phyloP scores from a whole-genome alignment of 495 filamentous ascomycete species.

The Saxispiralis lemnorum region DNA sequence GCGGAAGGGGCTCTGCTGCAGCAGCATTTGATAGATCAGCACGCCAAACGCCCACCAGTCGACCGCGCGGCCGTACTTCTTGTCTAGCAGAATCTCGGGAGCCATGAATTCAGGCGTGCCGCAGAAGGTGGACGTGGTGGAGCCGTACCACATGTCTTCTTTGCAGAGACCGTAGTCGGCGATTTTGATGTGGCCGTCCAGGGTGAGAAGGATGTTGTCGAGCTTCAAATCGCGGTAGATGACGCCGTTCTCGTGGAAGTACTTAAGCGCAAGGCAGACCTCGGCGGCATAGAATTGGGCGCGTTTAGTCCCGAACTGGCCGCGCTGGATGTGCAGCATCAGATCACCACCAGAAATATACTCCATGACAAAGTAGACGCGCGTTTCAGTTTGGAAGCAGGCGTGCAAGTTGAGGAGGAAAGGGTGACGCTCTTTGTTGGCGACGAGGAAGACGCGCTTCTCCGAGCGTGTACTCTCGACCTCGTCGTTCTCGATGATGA shows the following conservation, averaged over 20 bases:
- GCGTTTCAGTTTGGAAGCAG: slow-evolving; percentile 97
- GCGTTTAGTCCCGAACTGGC: slow-evolving; percentile 85
- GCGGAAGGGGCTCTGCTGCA: slow-evolving; percentile 96
- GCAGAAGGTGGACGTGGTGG: slow-evolving; percentile 94
- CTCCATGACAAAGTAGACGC: slow-evolving; percentile 99
- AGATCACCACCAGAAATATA: slow-evolving; percentile 98
- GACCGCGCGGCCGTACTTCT: slow-evolving; percentile 96
- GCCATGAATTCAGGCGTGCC: slow-evolving; percentile 99
- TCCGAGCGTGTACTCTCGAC: slow-evolving; percentile 98
- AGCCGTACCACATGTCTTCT: slow-evolving; percentile 98
- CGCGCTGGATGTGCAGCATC: slow-evolving; percentile 96
- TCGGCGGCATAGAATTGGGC: slow-evolving; percentile 98
- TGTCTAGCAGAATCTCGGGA: slow-evolving; percentile 95
- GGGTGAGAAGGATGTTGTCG: slow-evolving; percentile 89
- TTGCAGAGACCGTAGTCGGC: slow-evolving; percentile 98
- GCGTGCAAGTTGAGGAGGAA: slow-evolving; percentile 92
- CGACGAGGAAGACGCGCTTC: slow-evolving; percentile 90
- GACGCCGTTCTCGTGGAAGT: slow-evolving; percentile 98
- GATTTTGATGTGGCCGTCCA: slow-evolving; percentile 98
- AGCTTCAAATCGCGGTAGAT: slow-evolving; percentile 99
- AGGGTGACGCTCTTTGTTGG: slow-evolving; percentile 93
- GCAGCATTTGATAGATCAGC: slow-evolving; percentile 97
- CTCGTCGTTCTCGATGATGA: slow-evolving; percentile 99
- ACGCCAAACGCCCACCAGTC: slow-evolving; percentile 99
- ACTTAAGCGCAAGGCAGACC: slow-evolving; percentile 92